A percentile compares a stretch with the other conserved stretches of the same genome.
Evolutionary conservation across 2,329 filamentous ascomycete species (phyloP).

Genomic region (Curvularia lunata): DNA sequence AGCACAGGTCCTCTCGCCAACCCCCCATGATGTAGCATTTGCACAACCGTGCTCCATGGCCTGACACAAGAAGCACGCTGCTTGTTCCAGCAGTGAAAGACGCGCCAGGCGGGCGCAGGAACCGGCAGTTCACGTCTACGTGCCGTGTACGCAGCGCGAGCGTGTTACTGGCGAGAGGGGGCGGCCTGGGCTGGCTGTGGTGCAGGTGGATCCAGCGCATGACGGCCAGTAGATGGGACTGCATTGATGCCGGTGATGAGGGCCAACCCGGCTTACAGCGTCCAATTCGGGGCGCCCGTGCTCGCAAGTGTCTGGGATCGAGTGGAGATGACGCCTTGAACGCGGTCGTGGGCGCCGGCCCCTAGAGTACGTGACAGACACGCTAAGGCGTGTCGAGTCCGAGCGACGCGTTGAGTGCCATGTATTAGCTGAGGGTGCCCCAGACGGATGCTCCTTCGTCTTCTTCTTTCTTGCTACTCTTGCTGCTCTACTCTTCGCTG

Average conservation of each 20-base stretch:
- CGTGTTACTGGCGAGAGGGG: not conserved
- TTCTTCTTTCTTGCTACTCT: constrained; percentile 2
- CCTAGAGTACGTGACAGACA: constrained; percentile 25
- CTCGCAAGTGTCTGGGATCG: constrained; percentile 18
- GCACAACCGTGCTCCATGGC: constrained; percentile 5
- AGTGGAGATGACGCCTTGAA: constrained; percentile 22
- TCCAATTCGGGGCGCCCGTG: constrained; percentile 19
- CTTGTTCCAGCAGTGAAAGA: constrained; percentile 11
- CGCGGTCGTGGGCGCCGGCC: constrained; percentile 22
- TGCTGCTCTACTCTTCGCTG: constrained; percentile 4
- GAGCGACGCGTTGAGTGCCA: constrained; percentile 29
- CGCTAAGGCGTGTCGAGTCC: constrained; percentile 27
- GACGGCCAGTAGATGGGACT: constrained; percentile 6
- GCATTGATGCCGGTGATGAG: constrained; percentile 7
- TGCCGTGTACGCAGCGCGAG: constrained; percentile 6
- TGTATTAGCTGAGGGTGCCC: constrained; percentile 23
- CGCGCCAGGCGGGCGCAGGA: constrained; percentile 12
- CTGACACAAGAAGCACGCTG: constrained; percentile 2
- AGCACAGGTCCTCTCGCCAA: constrained; percentile 4
- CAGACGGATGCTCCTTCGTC: constrained; percentile 19
- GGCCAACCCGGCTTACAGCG: constrained; percentile 4
- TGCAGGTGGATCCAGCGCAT: constrained; percentile 8
- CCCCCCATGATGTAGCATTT: constrained; percentile 9
- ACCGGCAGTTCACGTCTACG: constrained; percentile 10
- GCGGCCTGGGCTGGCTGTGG: not conserved